Base-by-base conservation (phyloP, 495 filamentous ascomycete species). In the Penicillium roqueforti region DNA sequence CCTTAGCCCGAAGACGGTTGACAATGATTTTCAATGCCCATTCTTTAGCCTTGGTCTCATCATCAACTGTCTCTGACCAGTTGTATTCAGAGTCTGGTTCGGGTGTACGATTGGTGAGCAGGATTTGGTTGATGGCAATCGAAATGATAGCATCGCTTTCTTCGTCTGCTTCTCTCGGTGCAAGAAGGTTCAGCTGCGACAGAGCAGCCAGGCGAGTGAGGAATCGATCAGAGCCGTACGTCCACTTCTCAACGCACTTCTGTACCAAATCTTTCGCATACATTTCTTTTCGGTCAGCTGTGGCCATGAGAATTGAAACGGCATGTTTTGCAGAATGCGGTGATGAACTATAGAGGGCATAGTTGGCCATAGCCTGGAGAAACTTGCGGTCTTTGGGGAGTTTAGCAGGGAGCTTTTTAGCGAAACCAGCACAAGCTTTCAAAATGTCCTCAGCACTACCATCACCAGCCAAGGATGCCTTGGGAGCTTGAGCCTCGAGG, bases 341-440 rank as follows among this genome's bases (percentile, higher is more conserved):
- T 3, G 93, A 92, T 26, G 79, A 77, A 37, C 93, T 92, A 63
- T 89, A 84, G 19, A 91, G 76, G 3, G 92, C 88, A 65, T 89
- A 97, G 55, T 77, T 84, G 38, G 85, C 79, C 62, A 97, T 76
- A 16, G 90, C 85, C 58, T 92, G 85, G 22, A 83, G 70, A 54
- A 97, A 95, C 57, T 89, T 92, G 41, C 88, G 85, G 54, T 95
- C 90, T 50, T 85, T 80, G 0, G 92, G 89, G 47, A 97, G 80
- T 41, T 97, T 92, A 18, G 83, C 80, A 0, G 92, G 87, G 53
- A 92, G 91, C 58, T 83, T 89, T 58, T 82, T 85, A 8, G 92
- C 90, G 66, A 96, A 97, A 3, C 87, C 86, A 7, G 91, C 87
- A 61, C 91, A 95, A 6, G 93, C 92, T 66, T 95, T 96, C 53